phyloP scores from a whole-genome alignment of 306 rosid species.

The Sicyos edulis region DNA sequence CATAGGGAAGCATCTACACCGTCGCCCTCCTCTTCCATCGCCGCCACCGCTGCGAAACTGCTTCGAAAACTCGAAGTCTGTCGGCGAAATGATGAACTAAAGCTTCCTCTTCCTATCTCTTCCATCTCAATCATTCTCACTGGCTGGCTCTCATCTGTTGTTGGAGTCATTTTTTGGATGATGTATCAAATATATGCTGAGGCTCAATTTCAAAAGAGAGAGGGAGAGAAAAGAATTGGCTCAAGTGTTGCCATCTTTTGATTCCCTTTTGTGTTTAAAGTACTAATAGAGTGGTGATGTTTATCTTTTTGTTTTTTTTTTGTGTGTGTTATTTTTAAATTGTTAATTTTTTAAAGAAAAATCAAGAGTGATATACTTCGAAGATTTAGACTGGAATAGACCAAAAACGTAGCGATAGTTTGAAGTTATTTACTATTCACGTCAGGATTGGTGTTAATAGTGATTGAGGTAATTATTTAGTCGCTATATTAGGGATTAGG shows the following conservation, averaged over 20 bases:
- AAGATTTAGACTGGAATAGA: no score
- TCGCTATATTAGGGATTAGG: no score
- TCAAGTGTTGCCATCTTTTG: neutral
- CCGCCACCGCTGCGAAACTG: neutral
- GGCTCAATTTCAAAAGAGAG: neutral
- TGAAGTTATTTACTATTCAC: no score
- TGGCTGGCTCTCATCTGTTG: slow-evolving; percentile 44
- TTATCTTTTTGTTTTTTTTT: no score
- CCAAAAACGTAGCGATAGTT: no score
- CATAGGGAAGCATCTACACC: slow-evolving; percentile 31
- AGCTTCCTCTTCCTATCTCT: slow-evolving; percentile 47
- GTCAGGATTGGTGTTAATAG: no score
- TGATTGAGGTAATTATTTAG: no score
- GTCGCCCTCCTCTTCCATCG: neutral
- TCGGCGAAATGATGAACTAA: slow-evolving; percentile 42
- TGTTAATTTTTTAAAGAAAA: no score
- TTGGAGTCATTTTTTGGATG: slow-evolving; percentile 32
- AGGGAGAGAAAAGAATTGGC: neutral
- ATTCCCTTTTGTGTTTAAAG: neutral
- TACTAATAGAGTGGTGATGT: neutral
- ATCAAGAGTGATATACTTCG: no score
- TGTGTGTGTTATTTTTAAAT: no score
- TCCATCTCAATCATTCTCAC: slow-evolving; percentile 47
- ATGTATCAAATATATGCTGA: neutral
- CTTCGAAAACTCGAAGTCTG: slow-evolving; percentile 41